Evolutionary conservation across 2,329 filamentous ascomycete species (phyloP), one percentile per base, ranked within the genome.

Genomic region (Coleophoma crateriformis): DNA sequence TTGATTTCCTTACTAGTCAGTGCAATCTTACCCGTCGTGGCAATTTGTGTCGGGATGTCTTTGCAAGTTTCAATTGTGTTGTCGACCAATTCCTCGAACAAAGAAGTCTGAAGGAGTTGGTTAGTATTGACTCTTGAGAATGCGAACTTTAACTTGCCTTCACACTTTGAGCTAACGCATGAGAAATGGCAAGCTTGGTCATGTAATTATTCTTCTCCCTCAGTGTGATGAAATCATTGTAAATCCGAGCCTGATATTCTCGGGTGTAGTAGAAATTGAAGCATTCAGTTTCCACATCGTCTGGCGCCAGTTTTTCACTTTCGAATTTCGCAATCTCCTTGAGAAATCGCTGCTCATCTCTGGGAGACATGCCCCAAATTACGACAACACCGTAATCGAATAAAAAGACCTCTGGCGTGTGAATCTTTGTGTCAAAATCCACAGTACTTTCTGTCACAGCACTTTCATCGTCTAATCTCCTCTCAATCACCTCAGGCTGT

Each of bases 251-350:
- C 70, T 99, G 95, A 67, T 99, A 99, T 66, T 97, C 92, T 61
- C 88, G 82, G 3, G 94, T 97, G 72, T 99, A 97, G 74, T 99
- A 99, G 68, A 97, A 99, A 68, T 99, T 99, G 77, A 99, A 99
- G 63, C 92, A 90, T 68, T 99, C 94, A 43, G 90, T 89, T 71
- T 99, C 92, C 32, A 96, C 85, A 59, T 96, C 90, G 63, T 95
- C 91, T 11, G 86, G 81, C 22, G 84, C 84, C 45, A 97, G 78
- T 67, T 96, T 96, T 65, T 96, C 92, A 38, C 84, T 80, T 68
- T 96, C 94, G 60, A 97, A 99, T 64, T 94, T 96, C 50, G 89
- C 82, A 54, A 99, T 87, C 61, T 99, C 92, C 60, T 94, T 94
- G 14, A 99, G 74, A 64, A 99, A 96, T 37, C 88, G 82, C 57